Percentiles rank a stretch among this genome's conserved stretches.
Conservation (phyloP, 2,329 filamentous ascomycete genomes). For the Rachicladosporium sp. region DNA sequence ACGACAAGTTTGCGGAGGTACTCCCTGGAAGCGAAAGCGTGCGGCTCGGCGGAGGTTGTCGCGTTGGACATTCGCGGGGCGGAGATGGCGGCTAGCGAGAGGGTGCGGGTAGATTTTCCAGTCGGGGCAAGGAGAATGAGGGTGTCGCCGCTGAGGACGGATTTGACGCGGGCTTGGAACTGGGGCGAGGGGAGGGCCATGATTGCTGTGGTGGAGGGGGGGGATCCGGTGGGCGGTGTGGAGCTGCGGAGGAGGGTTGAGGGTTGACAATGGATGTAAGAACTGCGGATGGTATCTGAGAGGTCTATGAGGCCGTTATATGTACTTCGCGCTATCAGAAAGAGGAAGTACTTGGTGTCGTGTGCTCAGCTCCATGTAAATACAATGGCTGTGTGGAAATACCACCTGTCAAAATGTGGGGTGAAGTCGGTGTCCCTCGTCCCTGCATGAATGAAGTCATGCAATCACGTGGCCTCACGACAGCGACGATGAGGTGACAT, state of each 20-base stretch:
- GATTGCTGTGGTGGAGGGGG: neutral
- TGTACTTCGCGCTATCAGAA: too few species aligned
- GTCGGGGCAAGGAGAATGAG: conserved; percentile 67
- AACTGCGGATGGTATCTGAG: too few species aligned
- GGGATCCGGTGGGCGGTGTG: neutral
- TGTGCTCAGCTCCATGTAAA: too few species aligned
- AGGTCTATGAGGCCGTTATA: too few species aligned
- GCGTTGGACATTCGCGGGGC: conserved; percentile 50
- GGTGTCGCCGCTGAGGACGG: conserved; percentile 86
- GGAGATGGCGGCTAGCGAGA: conserved; percentile 86
- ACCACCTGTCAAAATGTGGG: too few species aligned
- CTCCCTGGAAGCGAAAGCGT: conserved; percentile 89
- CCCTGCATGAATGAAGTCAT: too few species aligned
- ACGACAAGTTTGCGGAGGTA: conserved; percentile 73
- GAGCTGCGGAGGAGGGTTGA: neutral
- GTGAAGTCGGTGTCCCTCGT: too few species aligned
- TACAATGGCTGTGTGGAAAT: too few species aligned
- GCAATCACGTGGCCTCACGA: too few species aligned
- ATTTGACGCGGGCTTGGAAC: conserved; percentile 72
- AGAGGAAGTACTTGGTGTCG: too few species aligned
- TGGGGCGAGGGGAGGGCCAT: conserved; percentile 16
- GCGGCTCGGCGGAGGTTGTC: conserved; percentile 40
- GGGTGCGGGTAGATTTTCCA: conserved; percentile 66
- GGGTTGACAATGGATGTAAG: too few species aligned
- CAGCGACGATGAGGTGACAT: too few species aligned